A percentile compares a stretch with the other conserved stretches of the same genome.
phyloP scores from a whole-genome alignment of 2,329 filamentous ascomycete genomes.

The Beauveria sp. region DNA sequence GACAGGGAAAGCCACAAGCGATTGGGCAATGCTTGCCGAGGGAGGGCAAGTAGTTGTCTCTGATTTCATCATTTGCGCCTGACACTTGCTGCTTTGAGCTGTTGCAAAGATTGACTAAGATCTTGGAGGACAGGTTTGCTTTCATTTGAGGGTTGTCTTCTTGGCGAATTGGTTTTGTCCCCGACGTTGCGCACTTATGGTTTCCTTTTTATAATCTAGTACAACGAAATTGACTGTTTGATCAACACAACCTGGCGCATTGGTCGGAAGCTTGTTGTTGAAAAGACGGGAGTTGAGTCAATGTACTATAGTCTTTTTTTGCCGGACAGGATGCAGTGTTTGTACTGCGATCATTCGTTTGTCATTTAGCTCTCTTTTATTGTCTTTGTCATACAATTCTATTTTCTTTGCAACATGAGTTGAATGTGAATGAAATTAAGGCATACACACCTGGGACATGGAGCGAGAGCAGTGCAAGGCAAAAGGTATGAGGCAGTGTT shows the following conservation, averaged over 20 bases:
- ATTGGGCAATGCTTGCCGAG: not conserved
- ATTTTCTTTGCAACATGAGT: not conserved
- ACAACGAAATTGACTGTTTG: constrained; percentile 12
- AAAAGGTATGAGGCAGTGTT: not conserved
- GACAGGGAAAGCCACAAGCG: not conserved
- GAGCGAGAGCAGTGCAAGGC: not conserved
- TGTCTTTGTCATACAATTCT: not conserved
- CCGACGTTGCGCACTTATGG: constrained; percentile 11
- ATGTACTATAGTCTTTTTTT: constrained; percentile 7
- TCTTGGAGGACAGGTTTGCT: constrained; percentile 12
- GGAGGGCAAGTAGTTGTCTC: not conserved
- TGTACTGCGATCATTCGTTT: constrained; percentile 5
- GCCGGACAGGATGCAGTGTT: constrained; percentile 4
- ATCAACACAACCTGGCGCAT: constrained; percentile 1
- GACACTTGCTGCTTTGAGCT: constrained; percentile 5
- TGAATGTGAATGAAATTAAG: not conserved
- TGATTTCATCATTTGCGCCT: not conserved
- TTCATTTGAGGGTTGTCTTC: constrained; percentile 12
- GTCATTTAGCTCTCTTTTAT: constrained; percentile 5
- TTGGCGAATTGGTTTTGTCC: constrained; percentile 13
- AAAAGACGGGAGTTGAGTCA: not conserved
- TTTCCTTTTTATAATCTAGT: constrained; percentile 14
- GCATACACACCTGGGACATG: not conserved
- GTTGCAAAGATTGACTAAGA: constrained; percentile 9
- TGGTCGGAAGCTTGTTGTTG: not conserved